phyloP scores from a whole-genome alignment of 164 flowering plant genomes.

The Chimonanthus praecox region DNA sequence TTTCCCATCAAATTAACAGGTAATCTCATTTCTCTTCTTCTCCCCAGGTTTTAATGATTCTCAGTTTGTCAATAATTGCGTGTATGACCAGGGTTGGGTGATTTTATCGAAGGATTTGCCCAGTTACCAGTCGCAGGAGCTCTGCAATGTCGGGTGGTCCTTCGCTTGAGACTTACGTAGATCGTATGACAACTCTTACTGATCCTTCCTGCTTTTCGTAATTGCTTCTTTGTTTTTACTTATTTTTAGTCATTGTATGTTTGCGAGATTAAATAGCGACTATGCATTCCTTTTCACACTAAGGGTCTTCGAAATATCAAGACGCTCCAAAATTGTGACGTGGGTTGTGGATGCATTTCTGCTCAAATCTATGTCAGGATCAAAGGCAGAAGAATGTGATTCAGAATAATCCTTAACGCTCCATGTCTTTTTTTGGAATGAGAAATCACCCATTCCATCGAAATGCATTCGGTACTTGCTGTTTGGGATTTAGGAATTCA shows the following conservation, averaged over 20 bases:
- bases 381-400: neutral
- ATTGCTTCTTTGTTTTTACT: neutral
- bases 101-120: neutral
- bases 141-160: slow-evolving; percentile 46
- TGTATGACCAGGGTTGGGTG: neutral
- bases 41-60: too few relatives aligned
- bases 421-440: neutral
- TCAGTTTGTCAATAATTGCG: too few relatives aligned
- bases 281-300: neutral
- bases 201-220: neutral
- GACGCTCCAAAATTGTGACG: neutral
- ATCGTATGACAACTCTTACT: slow-evolving; percentile 41
- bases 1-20: too few relatives aligned
- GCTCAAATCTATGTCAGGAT: neutral
- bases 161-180: slow-evolving; percentile 67
- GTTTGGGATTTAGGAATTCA: neutral
- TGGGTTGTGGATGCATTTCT: neutral
- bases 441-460: neutral
- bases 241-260: neutral
- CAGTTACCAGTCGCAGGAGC: neutral
- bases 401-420: neutral
- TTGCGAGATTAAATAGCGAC: neutral
- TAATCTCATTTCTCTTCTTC: too few relatives aligned
- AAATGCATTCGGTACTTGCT: neutral
- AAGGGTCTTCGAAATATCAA: neutral